Conservation (phyloP, 2,329 filamentous ascomycete species). For the Pochonia chlamydosporia region DNA sequence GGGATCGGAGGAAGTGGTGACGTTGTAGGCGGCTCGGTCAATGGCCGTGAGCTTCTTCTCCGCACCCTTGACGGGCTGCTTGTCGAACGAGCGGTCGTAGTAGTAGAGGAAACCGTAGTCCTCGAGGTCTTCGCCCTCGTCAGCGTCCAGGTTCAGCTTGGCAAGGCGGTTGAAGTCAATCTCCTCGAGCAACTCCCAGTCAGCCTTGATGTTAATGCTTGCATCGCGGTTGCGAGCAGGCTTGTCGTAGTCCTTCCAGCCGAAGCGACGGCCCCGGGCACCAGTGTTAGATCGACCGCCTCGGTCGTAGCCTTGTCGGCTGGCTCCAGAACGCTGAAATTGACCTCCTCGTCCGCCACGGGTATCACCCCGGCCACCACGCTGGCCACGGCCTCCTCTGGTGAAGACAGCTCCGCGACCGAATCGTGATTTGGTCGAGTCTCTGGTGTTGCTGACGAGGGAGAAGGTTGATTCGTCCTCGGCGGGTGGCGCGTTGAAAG, state of each 20-base stretch:
- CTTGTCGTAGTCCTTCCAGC: conserved; percentile 99
- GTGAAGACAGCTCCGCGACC: conserved; percentile 87
- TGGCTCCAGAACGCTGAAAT: conserved; percentile 68
- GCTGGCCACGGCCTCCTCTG: conserved; percentile 69
- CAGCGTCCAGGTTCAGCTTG: conserved; percentile 93
- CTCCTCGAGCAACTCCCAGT: conserved; percentile 95
- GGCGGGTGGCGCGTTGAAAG: conserved; percentile 85
- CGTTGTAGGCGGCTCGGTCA: conserved; percentile 95
- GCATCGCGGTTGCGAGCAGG: conserved; percentile 92
- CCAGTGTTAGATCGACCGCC: conserved; percentile 62
- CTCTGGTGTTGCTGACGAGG: conserved; percentile 90
- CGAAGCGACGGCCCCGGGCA: conserved; percentile 77
- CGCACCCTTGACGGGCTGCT: conserved; percentile 80
- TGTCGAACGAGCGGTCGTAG: conserved; percentile 95
- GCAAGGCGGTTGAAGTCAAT: conserved; percentile 94
- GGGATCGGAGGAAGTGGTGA: conserved; percentile 92
- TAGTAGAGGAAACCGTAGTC: conserved; percentile 97
- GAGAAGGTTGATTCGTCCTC: conserved; percentile 98
- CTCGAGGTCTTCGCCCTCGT: conserved; percentile 92
- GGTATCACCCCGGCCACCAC: conserved; percentile 57
- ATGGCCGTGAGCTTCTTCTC: conserved; percentile 84
- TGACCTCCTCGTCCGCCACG: conserved; percentile 56
- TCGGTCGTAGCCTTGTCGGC: conserved; percentile 67
- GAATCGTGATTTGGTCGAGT: conserved; percentile 80
- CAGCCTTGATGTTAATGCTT: conserved; percentile 90